Percentiles rank a stretch among this genome's conserved stretches.
Conservation (phyloP, 768 basidiomycete genomes). For the Suillus bovinus region DNA sequence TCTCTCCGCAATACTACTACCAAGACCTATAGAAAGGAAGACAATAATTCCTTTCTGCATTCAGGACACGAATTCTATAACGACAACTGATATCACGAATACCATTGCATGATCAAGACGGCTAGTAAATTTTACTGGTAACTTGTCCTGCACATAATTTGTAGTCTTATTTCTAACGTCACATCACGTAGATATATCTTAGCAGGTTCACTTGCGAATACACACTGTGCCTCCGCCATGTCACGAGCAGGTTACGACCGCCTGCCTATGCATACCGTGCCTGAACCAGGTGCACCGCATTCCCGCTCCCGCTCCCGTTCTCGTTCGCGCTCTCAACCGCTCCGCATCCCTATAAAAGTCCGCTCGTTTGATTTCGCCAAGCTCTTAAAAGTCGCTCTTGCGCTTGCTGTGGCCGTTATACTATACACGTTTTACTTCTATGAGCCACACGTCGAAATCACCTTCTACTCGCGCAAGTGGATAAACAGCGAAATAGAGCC, state of each 20-base stretch:
- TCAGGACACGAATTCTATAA: too few species aligned
- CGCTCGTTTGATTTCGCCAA: constrained; percentile 39
- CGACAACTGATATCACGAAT: too few species aligned
- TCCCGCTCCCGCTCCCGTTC: constrained; percentile 29
- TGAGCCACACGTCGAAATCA: constrained; percentile 85
- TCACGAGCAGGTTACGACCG: constrained; percentile 46
- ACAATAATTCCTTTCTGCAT: not conserved
- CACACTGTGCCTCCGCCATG: constrained; percentile 25
- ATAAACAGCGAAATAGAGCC: constrained; percentile 69
- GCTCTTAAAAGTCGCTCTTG: constrained; percentile 47
- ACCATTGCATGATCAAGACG: not conserved
- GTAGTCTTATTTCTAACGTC: not conserved
- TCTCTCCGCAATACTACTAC: not conserved
- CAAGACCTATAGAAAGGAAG: not conserved
- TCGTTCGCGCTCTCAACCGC: constrained; percentile 16
- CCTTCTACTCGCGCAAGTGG: constrained; percentile 79
- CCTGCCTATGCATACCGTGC: constrained; percentile 48
- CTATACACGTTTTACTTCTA: constrained; percentile 57
- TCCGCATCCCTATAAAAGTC: constrained; percentile 22
- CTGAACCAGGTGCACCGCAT: constrained; percentile 31
- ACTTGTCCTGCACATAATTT: not conserved
- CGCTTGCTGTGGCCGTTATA: constrained; percentile 37
- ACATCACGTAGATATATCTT: not conserved
- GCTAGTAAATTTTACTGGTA: not conserved
- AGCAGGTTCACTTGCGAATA: not conserved